Conservation (phyloP, 305 asterid genomes). For the Fraxinus baroniana region DNA sequence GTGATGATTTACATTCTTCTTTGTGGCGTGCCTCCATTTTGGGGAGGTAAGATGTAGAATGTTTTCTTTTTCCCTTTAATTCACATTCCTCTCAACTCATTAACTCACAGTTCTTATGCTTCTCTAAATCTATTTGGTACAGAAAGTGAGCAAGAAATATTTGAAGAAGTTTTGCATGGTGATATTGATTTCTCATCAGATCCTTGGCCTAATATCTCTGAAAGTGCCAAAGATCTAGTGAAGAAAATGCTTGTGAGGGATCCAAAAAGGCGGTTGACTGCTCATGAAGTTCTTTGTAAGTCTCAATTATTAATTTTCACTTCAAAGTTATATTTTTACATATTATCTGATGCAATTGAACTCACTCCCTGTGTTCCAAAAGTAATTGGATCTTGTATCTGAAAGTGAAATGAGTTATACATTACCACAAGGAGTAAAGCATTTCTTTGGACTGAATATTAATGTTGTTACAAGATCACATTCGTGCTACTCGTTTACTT, state of each 20-base stretch:
- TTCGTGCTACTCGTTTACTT: background rate
- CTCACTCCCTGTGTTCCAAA: background rate
- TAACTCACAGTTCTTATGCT: background rate
- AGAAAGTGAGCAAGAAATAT: conserved; percentile 60
- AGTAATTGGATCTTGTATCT: background rate
- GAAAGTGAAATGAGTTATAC: background rate
- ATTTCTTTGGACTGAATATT: background rate
- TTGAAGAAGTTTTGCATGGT: conserved; percentile 55
- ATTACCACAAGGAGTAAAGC: background rate
- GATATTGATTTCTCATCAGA: conserved; percentile 51
- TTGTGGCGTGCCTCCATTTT: conserved; percentile 65
- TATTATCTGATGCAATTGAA: background rate
- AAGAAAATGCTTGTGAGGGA: conserved; percentile 60
- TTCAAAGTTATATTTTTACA: background rate
- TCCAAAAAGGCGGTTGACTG: conserved; percentile 55
- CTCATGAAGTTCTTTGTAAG: conserved; percentile 73
- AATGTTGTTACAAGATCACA: background rate
- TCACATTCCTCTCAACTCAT: conserved; percentile 7
- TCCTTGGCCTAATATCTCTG: conserved; percentile 75
- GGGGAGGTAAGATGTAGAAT: conserved; percentile 56
- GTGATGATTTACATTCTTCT: conserved; percentile 65
- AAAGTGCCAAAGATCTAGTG: conserved; percentile 62
- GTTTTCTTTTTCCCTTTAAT: background rate
- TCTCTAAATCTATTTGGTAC: conserved; percentile 19
- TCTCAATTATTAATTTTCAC: conserved; percentile 9